phyloP scores from a whole-genome alignment of 768 basidiomycete genomes.

The Leccinellum rugosiceps region DNA sequence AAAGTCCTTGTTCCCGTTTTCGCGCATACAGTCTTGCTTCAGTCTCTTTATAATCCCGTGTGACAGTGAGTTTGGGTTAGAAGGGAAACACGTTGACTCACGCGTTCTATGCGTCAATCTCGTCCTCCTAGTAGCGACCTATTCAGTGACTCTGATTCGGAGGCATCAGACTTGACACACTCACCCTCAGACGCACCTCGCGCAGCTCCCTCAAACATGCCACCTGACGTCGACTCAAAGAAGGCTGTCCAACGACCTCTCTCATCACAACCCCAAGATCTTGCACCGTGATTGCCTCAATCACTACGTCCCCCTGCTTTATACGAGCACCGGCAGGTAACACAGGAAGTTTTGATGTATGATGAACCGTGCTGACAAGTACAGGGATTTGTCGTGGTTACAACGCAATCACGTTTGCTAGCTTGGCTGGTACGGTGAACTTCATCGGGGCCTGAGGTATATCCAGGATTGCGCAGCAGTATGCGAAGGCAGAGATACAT shows the following conservation, averaged over 20 bases:
- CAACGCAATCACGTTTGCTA: no score
- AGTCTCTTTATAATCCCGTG: slow-evolving; percentile 60
- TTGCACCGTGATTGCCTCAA: slow-evolving; percentile 81
- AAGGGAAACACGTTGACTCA: slow-evolving; percentile 18
- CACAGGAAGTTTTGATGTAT: no score
- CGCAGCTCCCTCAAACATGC: slow-evolving; percentile 71
- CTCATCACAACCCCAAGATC: slow-evolving; percentile 70
- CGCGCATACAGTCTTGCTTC: slow-evolving; percentile 49
- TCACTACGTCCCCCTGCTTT: slow-evolving; percentile 74
- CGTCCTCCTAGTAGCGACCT: slow-evolving; percentile 57
- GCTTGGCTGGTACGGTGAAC: no score
- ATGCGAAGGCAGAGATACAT: no score
- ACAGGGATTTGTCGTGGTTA: no score
- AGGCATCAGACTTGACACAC: slow-evolving; percentile 14
- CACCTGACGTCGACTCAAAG: slow-evolving; percentile 62
- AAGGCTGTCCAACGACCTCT: slow-evolving; percentile 68
- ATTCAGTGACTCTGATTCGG: neutral
- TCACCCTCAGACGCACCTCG: slow-evolving; percentile 59
- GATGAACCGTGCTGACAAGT: no score
- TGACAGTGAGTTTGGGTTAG: neutral
- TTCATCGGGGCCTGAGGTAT: no score
- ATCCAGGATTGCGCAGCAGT: no score
- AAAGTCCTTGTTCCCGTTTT: slow-evolving; percentile 63
- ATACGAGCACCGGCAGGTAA: no score
- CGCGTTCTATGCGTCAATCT: slow-evolving; percentile 80